Base-by-base conservation (phyloP, 2,329 filamentous ascomycete species). In the Monilinia fructicola region DNA sequence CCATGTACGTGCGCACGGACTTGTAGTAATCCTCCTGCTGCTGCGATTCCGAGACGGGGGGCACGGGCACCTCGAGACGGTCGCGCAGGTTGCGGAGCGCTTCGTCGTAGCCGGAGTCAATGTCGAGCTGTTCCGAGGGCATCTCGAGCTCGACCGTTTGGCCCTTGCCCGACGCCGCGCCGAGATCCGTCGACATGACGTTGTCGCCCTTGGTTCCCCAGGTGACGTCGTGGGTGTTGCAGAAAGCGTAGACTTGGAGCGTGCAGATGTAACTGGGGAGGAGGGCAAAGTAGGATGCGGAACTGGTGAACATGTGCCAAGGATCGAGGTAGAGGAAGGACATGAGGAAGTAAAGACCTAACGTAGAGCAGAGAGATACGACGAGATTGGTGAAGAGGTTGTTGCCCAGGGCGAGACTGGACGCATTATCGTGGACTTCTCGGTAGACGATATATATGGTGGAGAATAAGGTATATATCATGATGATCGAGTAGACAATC, bases 141-240 rank as follows among this genome's bases (percentile, higher is more conserved):
- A 99, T 99, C 76, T 99, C 95, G 7, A 99, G 84, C 78, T 97
- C 92, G 73, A 99, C 95, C 28, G 90, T 92, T 67, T 89, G 85
- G 58, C 83, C 83, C 55, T 86, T 86, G 60, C 88, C 88, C 9
- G 91, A 87, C 16, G 96, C 95, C 7, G 91, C 88, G 66, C 95
- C 95, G 0, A 99, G 87, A 76, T 99, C 96, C 10, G 91, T 97
- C 78, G 92, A 90, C 74, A 95, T 89, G 46, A 96, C 88, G 78
- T 99, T 99, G 83, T 99, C 95, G 67, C 95, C 95, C 80, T 99
- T 99, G 55, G 95, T 99, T 54, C 95, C 95, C 95, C 95, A 99
- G 0, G 93, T 96, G 26, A 99, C 93, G 77, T 99, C 95, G 85
- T 99, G 95, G 0, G 94, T 96, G 81, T 99, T 99, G 83, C 95